Percentiles rank a stretch among this genome's conserved stretches.
Evolutionary conservation across 495 filamentous ascomycete genomes (phyloP).

Genomic region (Glonium stellatum): DNA sequence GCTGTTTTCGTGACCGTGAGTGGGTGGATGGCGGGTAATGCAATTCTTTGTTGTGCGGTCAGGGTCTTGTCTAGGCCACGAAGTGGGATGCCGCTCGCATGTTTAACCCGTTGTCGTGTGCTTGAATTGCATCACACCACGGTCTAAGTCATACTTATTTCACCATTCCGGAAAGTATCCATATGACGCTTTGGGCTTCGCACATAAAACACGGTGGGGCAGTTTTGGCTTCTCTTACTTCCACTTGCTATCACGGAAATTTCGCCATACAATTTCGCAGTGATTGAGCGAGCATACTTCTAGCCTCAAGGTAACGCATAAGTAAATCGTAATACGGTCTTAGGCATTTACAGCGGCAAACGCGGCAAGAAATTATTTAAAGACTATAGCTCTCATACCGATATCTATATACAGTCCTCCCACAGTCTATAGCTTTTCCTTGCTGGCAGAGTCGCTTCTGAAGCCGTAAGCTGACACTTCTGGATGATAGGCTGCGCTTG

Average conservation of each 20-base stretch:
- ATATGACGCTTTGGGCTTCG: no score
- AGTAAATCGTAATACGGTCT: no score
- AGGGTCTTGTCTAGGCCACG: not conserved
- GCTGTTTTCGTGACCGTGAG: not conserved
- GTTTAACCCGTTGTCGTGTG: constrained; percentile 1
- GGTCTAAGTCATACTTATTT: not conserved
- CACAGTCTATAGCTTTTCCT: constrained; percentile 18
- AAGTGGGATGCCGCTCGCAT: constrained; percentile 9
- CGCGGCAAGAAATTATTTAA: not conserved
- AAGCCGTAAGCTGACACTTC: constrained; percentile 10
- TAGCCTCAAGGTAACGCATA: no score
- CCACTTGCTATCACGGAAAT: no score
- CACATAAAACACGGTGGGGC: no score
- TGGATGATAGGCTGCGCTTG: not conserved
- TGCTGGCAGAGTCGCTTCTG: constrained; percentile 19
- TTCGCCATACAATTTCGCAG: no score
- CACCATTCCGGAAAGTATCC: not conserved
- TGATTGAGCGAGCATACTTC: no score
- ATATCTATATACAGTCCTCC: not conserved
- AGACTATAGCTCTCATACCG: not conserved
- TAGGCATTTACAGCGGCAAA: not conserved
- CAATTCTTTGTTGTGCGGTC: constrained; percentile 10
- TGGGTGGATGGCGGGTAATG: not conserved
- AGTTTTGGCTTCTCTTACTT: no score
- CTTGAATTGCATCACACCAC: not conserved